Base-by-base conservation (phyloP, 2,329 filamentous ascomycete genomes). In the Fusarium brachygibbosum region DNA sequence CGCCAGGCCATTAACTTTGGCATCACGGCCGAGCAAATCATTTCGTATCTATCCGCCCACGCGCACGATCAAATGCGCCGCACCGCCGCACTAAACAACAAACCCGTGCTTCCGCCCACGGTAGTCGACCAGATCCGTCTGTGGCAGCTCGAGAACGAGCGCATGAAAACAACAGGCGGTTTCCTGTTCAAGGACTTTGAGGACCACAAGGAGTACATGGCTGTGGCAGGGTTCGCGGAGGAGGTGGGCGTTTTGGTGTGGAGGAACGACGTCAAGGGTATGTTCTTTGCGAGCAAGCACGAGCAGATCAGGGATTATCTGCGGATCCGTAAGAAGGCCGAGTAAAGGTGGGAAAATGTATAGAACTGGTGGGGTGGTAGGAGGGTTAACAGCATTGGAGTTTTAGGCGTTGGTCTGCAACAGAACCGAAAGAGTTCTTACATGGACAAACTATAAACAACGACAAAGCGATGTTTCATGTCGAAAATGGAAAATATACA, bases 81-180 rank as follows among this genome's bases (percentile, higher is more conserved):
- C 66, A 85, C 87, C 42, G 86, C 88, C 8, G 81, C 84, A 28
- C 70, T 84, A 48, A 74, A 86, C 64, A 87, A 87, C 74, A 85
- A 85, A 66, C 92, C 94, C 3, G 88, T 97, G 17, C 86, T 99
- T 3, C 96, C 97, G 2, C 94, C 96, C 0, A 98, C 97, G 0
- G 96, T 99, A 17, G 93, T 98, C 68, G 96, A 99, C 80, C 96
- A 99, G 83, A 98, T 99, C 75, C 88, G 94, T 3, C 88, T 99
- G 21, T 99, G 96, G 96, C 95, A 99, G 82, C 90, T 98, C 53
- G 96, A 99, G 80, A 94, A 95, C 69, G 96, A 99, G 82, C 88
- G 96, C 51, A 97, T 99, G 88, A 92, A 92, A 78, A 89, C 92
- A 2, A 93, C 90, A 7, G 83, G 86, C 1, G 96, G 96, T 0